Conservation (phyloP, 176 grass and related monocot species). For the Dendrocalamus sinicus region DNA sequence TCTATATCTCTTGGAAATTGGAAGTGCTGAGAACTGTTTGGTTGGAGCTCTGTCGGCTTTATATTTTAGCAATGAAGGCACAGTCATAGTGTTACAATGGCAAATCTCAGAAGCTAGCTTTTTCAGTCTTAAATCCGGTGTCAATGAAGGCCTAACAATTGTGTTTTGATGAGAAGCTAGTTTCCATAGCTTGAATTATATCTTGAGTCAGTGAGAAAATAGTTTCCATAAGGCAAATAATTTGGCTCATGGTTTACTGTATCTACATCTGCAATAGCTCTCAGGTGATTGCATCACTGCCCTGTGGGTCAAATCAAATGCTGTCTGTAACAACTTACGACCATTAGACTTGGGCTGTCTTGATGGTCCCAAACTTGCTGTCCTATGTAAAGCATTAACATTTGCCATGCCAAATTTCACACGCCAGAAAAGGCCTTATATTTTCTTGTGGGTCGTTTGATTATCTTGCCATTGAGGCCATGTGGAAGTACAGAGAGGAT, state of each 20-base stretch:
- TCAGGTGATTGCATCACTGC: not conserved
- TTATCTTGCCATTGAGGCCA: slow-evolving; percentile 30
- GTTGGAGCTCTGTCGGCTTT: not conserved
- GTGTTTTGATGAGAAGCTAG: not conserved
- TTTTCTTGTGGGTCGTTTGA: slow-evolving; percentile 6
- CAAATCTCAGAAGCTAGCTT: not conserved
- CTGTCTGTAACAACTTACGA: not conserved
- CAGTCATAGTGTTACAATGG: not conserved
- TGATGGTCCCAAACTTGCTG: slow-evolving; percentile 28
- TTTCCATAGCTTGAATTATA: slow-evolving; percentile 14
- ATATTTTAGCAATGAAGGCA: slow-evolving; percentile 36
- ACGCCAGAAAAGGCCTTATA: not conserved
- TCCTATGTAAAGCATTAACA: not conserved
- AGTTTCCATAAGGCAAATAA: not conserved
- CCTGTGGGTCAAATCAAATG: not conserved
- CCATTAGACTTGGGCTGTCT: not conserved
- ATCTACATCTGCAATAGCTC: not conserved
- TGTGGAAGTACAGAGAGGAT: slow-evolving; percentile 34
- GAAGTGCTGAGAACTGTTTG: slow-evolving; percentile 13
- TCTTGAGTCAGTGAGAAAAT: not conserved
- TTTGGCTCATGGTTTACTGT: not conserved
- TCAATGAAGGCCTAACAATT: not conserved
- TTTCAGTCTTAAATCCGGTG: not conserved
- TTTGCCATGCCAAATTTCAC: not conserved
- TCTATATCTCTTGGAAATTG: not conserved